A percentile compares a stretch with the other conserved stretches of the same genome.
Conservation (phyloP, 1,284 basidiomycete genomes). For the Phylloporus sp. region DNA sequence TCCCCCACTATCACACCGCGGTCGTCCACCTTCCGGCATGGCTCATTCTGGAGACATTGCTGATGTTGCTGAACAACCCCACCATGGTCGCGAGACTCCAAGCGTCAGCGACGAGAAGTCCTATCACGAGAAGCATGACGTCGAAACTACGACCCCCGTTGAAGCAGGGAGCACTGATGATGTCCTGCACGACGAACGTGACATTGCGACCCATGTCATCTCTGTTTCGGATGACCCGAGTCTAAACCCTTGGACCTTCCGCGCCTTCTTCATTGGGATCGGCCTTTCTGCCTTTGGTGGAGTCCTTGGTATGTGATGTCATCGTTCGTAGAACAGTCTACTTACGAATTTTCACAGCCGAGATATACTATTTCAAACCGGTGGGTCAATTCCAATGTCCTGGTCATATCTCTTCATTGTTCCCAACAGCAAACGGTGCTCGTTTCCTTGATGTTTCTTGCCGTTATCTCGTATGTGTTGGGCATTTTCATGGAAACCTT, state of each 20-base stretch:
- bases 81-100: neutral
- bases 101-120: conserved; percentile 39
- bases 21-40: conserved; percentile 16
- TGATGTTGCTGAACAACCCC: conserved; percentile 10
- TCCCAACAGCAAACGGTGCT: conserved; percentile 48
- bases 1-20: neutral
- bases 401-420: neutral
- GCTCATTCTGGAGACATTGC: conserved; percentile 1
- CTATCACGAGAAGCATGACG: conserved; percentile 35
- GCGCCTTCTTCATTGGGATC: conserved; percentile 59
- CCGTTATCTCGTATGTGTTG: conserved; percentile 46
- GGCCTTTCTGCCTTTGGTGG: conserved; percentile 65
- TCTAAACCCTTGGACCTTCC: conserved; percentile 59
- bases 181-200: conserved; percentile 47
- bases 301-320: conserved; percentile 41
- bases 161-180: conserved; percentile 23
- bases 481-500: conserved; percentile 47
- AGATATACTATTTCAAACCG: conserved; percentile 69
- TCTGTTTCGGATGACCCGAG: conserved; percentile 57
- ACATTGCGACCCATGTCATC: conserved; percentile 57
- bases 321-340: neutral
- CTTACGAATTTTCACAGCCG: conserved; percentile 32
- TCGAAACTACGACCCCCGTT: conserved; percentile 37
- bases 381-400: conserved; percentile 15
- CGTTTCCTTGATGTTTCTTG: conserved; percentile 57